Evolutionary conservation across 192 early-diverging fungal species (phyloP).

Genomic region (Backusella mclennaniae): DNA sequence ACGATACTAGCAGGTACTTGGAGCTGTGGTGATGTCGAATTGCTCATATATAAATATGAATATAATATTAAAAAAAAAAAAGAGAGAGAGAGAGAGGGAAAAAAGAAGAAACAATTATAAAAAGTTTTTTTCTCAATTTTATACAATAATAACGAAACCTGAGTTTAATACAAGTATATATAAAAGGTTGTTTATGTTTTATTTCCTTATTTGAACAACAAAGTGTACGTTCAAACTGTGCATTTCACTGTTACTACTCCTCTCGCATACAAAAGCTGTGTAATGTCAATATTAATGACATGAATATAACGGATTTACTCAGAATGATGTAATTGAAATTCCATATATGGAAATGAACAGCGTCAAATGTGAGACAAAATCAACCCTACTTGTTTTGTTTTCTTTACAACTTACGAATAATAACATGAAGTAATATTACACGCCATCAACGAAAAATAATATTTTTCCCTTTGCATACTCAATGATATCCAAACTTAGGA

Average conservation of each 20-base stretch:
- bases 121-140: neutral
- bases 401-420: too few relatives aligned
- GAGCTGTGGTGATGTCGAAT: neutral
- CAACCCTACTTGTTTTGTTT: too few relatives aligned
- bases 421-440: too few relatives aligned
- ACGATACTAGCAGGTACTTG: neutral
- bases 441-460: too few relatives aligned
- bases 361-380: too few relatives aligned
- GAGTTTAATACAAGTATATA: neutral
- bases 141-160: neutral
- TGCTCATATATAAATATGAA: neutral
- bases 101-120: neutral
- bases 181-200: neutral
- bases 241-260: neutral
- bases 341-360: too few relatives aligned
- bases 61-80: neutral
- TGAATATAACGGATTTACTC: neutral
- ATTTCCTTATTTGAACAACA: neutral
- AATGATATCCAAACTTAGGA: too few relatives aligned
- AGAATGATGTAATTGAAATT: neutral
- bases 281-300: neutral
- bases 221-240: neutral
- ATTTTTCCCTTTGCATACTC: too few relatives aligned
- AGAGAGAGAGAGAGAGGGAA: neutral
- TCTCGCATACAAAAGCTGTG: neutral